Evolutionary conservation across 177 flowering plant genomes (phyloP).

Genomic region (Tripterygium wilfordii): DNA sequence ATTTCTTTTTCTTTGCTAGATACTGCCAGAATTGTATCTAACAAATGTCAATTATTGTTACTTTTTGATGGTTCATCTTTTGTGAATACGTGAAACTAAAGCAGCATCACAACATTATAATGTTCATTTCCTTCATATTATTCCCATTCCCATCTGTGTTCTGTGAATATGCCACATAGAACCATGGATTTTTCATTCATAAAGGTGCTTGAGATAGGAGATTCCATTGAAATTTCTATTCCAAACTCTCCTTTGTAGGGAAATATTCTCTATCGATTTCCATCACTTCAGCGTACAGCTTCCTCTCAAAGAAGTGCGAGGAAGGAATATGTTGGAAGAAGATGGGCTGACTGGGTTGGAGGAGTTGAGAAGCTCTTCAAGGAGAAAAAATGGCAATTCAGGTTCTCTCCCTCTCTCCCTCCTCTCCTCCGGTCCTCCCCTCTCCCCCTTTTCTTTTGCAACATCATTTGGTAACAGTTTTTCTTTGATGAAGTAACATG

Average conservation of each 20-base stretch:
- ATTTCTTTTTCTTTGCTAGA: no score
- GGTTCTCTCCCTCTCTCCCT: constrained; percentile 28
- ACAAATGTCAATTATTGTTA: neutral
- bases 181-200: neutral
- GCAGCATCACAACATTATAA: no score
- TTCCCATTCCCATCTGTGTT: neutral
- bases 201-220: neutral
- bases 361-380: constrained; percentile 63
- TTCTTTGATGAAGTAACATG: neutral
- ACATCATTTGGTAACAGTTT: neutral
- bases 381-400: constrained; percentile 82
- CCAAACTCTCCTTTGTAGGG: constrained; percentile 43
- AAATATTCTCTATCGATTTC: constrained; percentile 79
- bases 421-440: no score
- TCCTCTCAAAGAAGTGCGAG: constrained; percentile 25
- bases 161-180: neutral
- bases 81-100: no score
- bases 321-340: constrained; percentile 36
- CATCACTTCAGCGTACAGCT: constrained; percentile 87
- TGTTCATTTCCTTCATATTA: neutral
- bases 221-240: neutral
- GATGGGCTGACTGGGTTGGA: constrained; percentile 74
- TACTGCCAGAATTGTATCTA: neutral
- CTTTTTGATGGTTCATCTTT: neutral
- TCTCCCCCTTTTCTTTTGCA: neutral